Evolutionary conservation across 306 rosid genomes (phyloP).

Genomic region (Sicyos edulis): DNA sequence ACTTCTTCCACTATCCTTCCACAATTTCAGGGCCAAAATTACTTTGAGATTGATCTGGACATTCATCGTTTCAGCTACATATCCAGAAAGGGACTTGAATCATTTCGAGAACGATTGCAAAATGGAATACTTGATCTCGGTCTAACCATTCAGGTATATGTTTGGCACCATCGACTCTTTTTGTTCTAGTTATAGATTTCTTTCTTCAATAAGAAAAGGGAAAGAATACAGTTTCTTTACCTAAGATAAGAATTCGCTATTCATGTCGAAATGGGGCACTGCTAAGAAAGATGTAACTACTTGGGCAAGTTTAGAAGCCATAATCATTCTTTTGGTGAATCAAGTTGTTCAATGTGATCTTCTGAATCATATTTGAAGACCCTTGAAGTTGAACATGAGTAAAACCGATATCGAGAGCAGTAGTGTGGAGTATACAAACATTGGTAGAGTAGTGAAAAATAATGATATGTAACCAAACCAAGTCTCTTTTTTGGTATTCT

Average conservation of each 20-base stretch:
- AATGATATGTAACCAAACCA: neutral
- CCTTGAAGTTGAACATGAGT: neutral
- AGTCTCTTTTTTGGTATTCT: neutral
- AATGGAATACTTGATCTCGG: conserved; percentile 73
- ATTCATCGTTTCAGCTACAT: conserved; percentile 95
- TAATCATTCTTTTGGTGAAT: neutral
- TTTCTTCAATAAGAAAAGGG: neutral
- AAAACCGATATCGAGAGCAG: neutral
- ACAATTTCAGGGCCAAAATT: conserved; percentile 62
- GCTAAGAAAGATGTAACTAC: neutral
- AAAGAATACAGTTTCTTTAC: neutral
- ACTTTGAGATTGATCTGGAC: conserved; percentile 95
- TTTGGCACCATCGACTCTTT: neutral
- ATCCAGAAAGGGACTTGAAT: conserved; percentile 85
- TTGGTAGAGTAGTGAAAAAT: neutral
- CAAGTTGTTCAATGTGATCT: neutral
- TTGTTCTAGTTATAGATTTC: neutral
- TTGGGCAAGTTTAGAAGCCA: neutral
- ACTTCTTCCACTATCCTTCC: neutral
- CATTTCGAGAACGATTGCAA: conserved; percentile 72
- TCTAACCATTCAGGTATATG: conserved; percentile 70
- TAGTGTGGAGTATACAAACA: neutral
- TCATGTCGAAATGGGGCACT: neutral
- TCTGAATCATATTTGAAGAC: neutral
- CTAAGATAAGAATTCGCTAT: too few relatives aligned